Evolutionary conservation across 1,139 yeast genomes (phyloP).

Genomic region (Candida sanyaensis): DNA sequence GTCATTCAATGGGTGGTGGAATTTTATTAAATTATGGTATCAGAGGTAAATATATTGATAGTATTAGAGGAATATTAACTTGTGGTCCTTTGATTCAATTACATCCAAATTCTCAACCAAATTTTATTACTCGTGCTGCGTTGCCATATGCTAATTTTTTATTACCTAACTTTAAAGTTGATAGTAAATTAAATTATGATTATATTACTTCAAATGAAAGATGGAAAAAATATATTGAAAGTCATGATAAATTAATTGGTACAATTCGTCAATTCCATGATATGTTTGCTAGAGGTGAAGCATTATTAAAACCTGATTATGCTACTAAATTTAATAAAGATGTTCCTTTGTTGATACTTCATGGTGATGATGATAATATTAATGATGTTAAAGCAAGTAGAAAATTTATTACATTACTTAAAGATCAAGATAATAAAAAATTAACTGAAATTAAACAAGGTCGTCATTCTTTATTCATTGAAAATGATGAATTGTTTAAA

Average conservation of each 20-base stretch:
- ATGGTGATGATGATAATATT: constrained; percentile 44
- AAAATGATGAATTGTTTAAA: constrained; percentile 38
- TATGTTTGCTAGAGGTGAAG: constrained; percentile 64
- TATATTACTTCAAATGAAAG: constrained; percentile 56
- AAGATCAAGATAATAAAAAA: constrained; percentile 23
- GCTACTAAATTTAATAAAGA: constrained; percentile 44
- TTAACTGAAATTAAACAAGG: constrained; percentile 30
- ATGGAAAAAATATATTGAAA: constrained; percentile 46
- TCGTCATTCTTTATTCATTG: constrained; percentile 49
- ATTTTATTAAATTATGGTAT: constrained; percentile 73
- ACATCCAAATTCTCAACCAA: constrained; percentile 62
- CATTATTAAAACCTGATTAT: constrained; percentile 43
- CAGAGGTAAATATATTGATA: constrained; percentile 57
- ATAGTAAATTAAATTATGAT: constrained; percentile 56
- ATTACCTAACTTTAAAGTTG: constrained; percentile 57
- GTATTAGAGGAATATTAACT: constrained; percentile 57
- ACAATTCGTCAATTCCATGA: constrained; percentile 52
- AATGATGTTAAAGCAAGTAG: constrained; percentile 58
- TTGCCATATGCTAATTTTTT: constrained; percentile 51
- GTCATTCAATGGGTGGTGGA: constrained; percentile 98
- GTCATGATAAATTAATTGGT: constrained; percentile 45
- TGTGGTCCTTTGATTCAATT: constrained; percentile 69
- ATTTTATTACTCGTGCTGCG: constrained; percentile 41
- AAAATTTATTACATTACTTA: constrained; percentile 40
- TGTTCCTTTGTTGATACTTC: constrained; percentile 50